These are phyloP conservation scores for Fusarium marasasianum DNA, from an alignment of 2,329 filamentous ascomycete genomes.

Conservation along the genomic window DNA sequence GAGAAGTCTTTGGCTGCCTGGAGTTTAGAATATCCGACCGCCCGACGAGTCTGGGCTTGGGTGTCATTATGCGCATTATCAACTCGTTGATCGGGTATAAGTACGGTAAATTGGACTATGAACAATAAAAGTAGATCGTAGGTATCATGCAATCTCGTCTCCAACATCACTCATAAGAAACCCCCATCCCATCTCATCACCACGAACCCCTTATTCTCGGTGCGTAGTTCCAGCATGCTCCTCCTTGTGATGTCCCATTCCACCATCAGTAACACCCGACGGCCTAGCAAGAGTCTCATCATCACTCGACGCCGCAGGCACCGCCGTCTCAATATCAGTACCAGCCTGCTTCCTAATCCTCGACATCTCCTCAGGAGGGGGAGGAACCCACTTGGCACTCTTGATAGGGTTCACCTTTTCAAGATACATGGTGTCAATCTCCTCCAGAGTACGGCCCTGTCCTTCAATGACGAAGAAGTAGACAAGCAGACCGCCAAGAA, in stretches of 20 bases:
- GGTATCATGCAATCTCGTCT: slow-evolving; percentile 1
- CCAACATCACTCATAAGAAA: background rate
- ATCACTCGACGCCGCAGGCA: slow-evolving; percentile 6
- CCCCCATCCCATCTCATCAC: background rate
- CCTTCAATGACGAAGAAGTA: slow-evolving; percentile 83
- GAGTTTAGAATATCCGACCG: fast-evolving
- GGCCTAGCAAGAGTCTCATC: slow-evolving; percentile 27
- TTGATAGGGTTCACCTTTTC: slow-evolving; percentile 70
- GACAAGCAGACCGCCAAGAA: slow-evolving; percentile 70
- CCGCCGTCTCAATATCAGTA: slow-evolving; percentile 47
- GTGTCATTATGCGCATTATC: no score
- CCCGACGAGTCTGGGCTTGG: no score
- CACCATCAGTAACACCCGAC: slow-evolving; percentile 11
- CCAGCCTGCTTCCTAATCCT: slow-evolving; percentile 54
- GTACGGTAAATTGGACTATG: background rate
- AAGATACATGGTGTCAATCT: slow-evolving; percentile 83
- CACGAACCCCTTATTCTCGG: background rate
- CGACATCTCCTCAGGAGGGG: slow-evolving; percentile 55
- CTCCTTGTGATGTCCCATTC: slow-evolving; percentile 18
- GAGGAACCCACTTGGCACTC: slow-evolving; percentile 64
- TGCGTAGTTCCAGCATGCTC: slow-evolving; percentile 21
- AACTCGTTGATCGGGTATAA: background rate
- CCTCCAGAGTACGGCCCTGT: slow-evolving; percentile 77
- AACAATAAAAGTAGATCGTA: background rate
- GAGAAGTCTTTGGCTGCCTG: background rate